These are phyloP conservation scores for Collybia nuda DNA, from an alignment of 768 basidiomycete species.

Conservation along the genomic window DNA sequence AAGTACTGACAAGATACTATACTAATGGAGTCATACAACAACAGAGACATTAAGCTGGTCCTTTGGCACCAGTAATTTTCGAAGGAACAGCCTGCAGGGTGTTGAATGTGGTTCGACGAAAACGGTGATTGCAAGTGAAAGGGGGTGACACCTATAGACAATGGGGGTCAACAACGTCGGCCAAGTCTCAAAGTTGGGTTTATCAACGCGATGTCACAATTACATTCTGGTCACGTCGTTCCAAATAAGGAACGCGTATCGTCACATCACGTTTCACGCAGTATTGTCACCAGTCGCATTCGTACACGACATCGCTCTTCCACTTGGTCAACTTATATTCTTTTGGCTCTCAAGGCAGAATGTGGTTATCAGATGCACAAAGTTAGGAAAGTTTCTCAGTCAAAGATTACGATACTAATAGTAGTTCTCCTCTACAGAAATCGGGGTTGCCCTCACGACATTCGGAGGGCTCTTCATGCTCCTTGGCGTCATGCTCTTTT, in stretches of 20 bases:
- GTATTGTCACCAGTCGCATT: slow-evolving; percentile 1
- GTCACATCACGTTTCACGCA: slow-evolving; percentile 8
- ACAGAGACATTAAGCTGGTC: too few relatives aligned
- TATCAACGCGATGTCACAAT: too few relatives aligned
- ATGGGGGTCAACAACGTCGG: too few relatives aligned
- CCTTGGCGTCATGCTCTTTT: slow-evolving; percentile 93
- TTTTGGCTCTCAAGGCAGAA: slow-evolving; percentile 21
- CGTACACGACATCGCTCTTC: slow-evolving; percentile 7
- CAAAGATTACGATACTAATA: neutral
- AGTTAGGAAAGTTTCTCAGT: slow-evolving; percentile 35
- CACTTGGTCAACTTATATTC: slow-evolving; percentile 3
- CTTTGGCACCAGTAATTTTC: too few relatives aligned
- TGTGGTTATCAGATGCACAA: slow-evolving; percentile 71
- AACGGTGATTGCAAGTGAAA: too few relatives aligned
- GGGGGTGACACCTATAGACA: too few relatives aligned
- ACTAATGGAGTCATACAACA: too few relatives aligned
- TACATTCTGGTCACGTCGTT: neutral
- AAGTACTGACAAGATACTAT: too few relatives aligned
- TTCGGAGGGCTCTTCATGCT: slow-evolving; percentile 97
- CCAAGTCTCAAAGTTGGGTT: too few relatives aligned
- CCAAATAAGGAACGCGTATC: slow-evolving; percentile 13
- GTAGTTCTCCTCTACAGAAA: slow-evolving; percentile 52
- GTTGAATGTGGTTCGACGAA: too few relatives aligned
- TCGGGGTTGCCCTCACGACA: slow-evolving; percentile 94
- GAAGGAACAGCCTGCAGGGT: too few relatives aligned